Percentiles rank a stretch among this genome's conserved stretches.
Evolutionary conservation across 352 stramenopile genomes (phyloP).

Genomic region (Globisporangium ultimum): DNA sequence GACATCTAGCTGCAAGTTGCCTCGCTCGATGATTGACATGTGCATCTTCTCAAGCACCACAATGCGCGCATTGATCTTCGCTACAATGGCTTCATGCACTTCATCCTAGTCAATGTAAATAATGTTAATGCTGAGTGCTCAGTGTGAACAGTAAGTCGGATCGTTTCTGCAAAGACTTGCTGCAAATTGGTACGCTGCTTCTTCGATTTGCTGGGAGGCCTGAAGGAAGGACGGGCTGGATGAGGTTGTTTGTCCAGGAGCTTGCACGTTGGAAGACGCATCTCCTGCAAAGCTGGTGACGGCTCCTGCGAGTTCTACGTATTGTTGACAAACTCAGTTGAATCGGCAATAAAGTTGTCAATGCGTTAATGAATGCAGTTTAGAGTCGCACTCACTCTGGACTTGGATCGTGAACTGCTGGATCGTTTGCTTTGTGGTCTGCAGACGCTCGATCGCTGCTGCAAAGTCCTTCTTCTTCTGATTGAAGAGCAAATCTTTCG

Average conservation of each 20-base stretch:
- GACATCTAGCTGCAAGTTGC: constrained; percentile 56
- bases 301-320: constrained; percentile 5
- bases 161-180: background rate
- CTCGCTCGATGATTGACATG: constrained; percentile 36
- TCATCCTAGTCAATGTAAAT: constrained; percentile 17
- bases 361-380: too few relatives aligned
- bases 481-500: constrained; percentile 50
- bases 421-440: constrained; percentile 33
- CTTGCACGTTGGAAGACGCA: constrained; percentile 9
- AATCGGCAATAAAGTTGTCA: background rate
- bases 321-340: too few relatives aligned
- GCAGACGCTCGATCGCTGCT: constrained; percentile 37
- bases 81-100: constrained; percentile 32
- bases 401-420: constrained; percentile 46
- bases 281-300: constrained; percentile 13
- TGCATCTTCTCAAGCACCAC: constrained; percentile 31
- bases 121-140: too few relatives aligned
- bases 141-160: too few relatives aligned
- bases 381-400: constrained; percentile 15
- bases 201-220: constrained; percentile 12
- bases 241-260: background rate
- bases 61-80: constrained; percentile 39
- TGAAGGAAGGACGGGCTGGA: constrained; percentile 10
- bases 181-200: constrained; percentile 11
- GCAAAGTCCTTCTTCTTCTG: constrained; percentile 40